Evolutionary conservation across 2,329 filamentous ascomycete species (phyloP), one percentile per base, ranked within the genome.

Genomic region (Balansia obtecta): DNA sequence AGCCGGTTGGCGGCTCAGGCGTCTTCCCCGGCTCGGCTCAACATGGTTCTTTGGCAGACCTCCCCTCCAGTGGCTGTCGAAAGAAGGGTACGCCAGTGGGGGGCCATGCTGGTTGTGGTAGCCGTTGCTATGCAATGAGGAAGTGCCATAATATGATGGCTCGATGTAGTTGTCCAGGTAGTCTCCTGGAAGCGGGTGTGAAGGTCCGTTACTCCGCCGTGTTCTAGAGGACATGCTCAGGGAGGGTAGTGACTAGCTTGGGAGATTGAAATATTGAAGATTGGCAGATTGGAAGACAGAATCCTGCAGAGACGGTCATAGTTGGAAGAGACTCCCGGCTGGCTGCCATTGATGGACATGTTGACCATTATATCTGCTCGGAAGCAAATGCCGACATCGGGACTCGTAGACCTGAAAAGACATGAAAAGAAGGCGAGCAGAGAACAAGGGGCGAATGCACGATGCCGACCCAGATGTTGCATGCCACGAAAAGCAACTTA

Each of bases 121-220:
- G 8, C 18, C 38, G 27, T 27, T 12, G 15, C 22, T n/a, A 15
- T 32, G 27, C 10, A 40, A 22, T 11, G 11, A n/a, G 13, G 22
- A 5, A 7, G 46, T 32, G 13, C 46, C 22, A 33, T 27, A 16
- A 12, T 20, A 45, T 5, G 39, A 38, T 10, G 39, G 32, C n/a
- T 44, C 30, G 16, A 20, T 34, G 33, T 42, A 40, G 20, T 52
- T 34, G 16, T 37, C 27, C 34, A 7, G 18, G 45, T 48, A 4
- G 20, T 18, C n/a, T 32, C 34, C 30, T 30, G n/a, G 15, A 12
- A 41, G 46, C 42, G 42, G 50, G 45, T 22, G 32, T 11, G 50
- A 42, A 20, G 50, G 46, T 20, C 42, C 42, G 20, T 46, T 52
- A 45, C 49, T 37, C 42, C 20, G 46, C 46, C 50, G 40, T 34